These are phyloP conservation scores for Rhodomyrtus psidioides DNA, from an alignment of 441 rosid species.

Conservation along the genomic window DNA sequence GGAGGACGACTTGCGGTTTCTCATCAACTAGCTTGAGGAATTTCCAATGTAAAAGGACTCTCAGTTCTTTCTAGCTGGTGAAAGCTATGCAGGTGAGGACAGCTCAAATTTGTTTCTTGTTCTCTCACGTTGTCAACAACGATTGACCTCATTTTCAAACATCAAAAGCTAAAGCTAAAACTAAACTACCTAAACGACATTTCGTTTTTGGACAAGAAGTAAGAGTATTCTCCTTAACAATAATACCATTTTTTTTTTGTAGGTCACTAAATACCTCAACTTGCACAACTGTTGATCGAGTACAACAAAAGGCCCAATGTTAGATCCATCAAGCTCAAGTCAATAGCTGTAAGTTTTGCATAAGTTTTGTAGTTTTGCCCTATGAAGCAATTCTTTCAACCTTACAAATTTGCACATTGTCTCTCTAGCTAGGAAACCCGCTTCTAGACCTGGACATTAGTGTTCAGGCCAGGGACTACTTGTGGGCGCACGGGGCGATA, in stretches of 20 bases:
- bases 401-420: not conserved
- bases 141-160: not conserved
- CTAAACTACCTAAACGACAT: not conserved
- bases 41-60: slow-evolving; percentile 19
- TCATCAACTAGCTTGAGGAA: slow-evolving; percentile 27
- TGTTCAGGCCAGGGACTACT: slow-evolving; percentile 12
- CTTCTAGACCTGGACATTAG: slow-evolving; percentile 27
- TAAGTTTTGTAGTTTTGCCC: not conserved
- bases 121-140: not conserved
- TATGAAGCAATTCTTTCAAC: not conserved
- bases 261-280: slow-evolving; percentile 32
- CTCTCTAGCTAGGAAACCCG: slow-evolving; percentile 30
- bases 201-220: not conserved
- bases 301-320: slow-evolving; percentile 17
- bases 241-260: not conserved
- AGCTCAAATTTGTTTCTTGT: not conserved
- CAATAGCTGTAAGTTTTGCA: slow-evolving; percentile 17
- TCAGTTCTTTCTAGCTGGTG: slow-evolving; percentile 24
- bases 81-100: slow-evolving; percentile 31
- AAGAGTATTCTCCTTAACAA: not conserved
- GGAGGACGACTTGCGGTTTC: slow-evolving; percentile 24
- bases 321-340: slow-evolving; percentile 18
- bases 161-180: not conserved
- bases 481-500: slow-evolving; percentile 35
- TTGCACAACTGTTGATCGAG: slow-evolving; percentile 20